Percentiles rank a stretch among this genome's conserved stretches.
These are phyloP conservation scores for Neurospora crassa DNA, from an alignment of 2,329 filamentous ascomycete genomes.

Conservation along the genomic window DNA sequence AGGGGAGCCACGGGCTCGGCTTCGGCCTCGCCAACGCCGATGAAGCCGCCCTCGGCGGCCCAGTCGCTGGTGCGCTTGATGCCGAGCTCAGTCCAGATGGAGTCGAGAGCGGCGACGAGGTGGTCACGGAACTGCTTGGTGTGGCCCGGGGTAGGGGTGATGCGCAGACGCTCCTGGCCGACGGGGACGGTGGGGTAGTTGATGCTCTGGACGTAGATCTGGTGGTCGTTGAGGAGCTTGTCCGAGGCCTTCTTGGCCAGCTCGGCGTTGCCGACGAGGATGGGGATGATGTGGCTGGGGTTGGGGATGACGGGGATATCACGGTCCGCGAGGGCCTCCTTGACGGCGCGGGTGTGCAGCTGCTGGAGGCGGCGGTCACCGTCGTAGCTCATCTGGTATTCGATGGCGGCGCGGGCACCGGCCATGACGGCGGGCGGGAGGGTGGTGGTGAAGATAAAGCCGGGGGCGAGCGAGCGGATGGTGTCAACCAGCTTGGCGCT, in stretches of 20 bases:
- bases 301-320: conserved; percentile 97
- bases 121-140: conserved; percentile 75
- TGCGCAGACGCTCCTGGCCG: conserved; percentile 91
- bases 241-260: conserved; percentile 88
- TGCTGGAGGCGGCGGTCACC: conserved; percentile 90
- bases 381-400: conserved; percentile 80
- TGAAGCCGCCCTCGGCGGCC: conserved; percentile 84
- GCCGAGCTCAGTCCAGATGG: conserved; percentile 78
- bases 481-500: conserved; percentile 80
- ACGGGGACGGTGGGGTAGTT: conserved; percentile 98
- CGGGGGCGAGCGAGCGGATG: conserved; percentile 86
- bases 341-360: conserved; percentile 90
- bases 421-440: conserved; percentile 96
- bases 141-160: conserved; percentile 93
- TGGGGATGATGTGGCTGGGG: conserved; percentile 89
- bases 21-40: conserved; percentile 74
- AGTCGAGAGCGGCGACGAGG: conserved; percentile 73
- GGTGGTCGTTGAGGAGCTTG: conserved; percentile 78
- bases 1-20: conserved; percentile 55
- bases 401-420: conserved; percentile 80
- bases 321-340: conserved; percentile 65
- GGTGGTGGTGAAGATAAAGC: conserved; percentile 98
- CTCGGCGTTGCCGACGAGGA: conserved; percentile 90
- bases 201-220: conserved; percentile 97
- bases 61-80: conserved; percentile 88